Evolutionary conservation across 176 grass and related monocot genomes (phyloP).

Genomic region (Microstegium vimineum): DNA sequence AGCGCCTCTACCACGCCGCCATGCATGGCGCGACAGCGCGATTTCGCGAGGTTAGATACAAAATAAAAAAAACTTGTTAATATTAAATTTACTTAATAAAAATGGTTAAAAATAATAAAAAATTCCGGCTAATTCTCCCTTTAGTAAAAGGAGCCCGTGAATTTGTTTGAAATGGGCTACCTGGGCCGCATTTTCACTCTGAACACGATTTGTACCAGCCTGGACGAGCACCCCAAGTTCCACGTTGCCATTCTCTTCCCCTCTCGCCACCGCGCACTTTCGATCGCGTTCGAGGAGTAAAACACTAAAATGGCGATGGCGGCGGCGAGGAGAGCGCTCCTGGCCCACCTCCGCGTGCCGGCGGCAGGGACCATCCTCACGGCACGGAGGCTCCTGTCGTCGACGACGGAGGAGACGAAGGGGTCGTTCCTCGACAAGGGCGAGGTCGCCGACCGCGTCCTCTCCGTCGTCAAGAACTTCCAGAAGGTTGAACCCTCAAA

Average conservation of each 20-base stretch:
- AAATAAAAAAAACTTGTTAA: too few relatives aligned
- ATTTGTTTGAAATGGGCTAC: background rate
- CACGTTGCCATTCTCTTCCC: conserved; percentile 22
- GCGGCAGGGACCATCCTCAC: conserved; percentile 16
- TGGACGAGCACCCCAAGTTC: background rate
- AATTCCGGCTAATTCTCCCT: too few relatives aligned
- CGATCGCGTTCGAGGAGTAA: background rate
- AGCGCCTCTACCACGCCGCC: too few relatives aligned
- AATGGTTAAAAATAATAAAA: too few relatives aligned
- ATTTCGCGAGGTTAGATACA: too few relatives aligned
- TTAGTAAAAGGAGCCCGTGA: background rate
- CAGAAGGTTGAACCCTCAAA: conserved; percentile 72
- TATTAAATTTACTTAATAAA: too few relatives aligned
- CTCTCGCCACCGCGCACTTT: background rate
- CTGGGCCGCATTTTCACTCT: background rate
- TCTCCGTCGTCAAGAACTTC: conserved; percentile 77
- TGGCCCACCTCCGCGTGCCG: conserved; percentile 57
- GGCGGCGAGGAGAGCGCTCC: conserved; percentile 62
- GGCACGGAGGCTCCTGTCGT: conserved; percentile 44
- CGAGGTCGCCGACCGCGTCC: conserved; percentile 71
- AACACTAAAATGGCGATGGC: conserved; percentile 44
- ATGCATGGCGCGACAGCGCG: too few relatives aligned
- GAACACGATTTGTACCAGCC: background rate
- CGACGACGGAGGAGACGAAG: conserved; percentile 50
- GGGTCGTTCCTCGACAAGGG: conserved; percentile 83